Evolutionary conservation across 2,329 filamentous ascomycete genomes (phyloP).

Genomic region (Hortaea werneckii): DNA sequence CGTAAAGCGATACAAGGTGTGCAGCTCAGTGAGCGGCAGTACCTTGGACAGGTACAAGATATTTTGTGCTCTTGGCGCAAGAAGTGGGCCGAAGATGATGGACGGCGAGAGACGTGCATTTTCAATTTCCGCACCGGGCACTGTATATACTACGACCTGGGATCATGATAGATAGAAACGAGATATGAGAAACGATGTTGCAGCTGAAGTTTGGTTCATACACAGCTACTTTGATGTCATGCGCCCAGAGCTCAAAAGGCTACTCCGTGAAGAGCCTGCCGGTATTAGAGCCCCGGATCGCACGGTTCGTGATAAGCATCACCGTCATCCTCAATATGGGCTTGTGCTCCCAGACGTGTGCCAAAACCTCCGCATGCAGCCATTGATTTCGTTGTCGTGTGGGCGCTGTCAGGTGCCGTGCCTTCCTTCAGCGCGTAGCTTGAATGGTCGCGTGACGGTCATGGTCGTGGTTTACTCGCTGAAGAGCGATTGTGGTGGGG

Average conservation of each 20-base stretch:
- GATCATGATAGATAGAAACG: constrained; percentile 12
- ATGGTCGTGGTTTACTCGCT: constrained; percentile 10
- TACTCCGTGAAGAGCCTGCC: constrained; percentile 9
- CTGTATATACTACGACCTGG: constrained; percentile 78
- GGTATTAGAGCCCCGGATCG: constrained; percentile 17
- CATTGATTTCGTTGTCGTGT: constrained; percentile 7
- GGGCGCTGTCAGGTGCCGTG: constrained; percentile 24
- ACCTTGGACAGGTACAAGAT: constrained; percentile 72
- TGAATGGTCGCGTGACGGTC: constrained; percentile 22
- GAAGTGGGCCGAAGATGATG: constrained; percentile 40
- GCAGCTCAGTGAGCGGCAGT: constrained; percentile 67
- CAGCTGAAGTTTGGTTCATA: not conserved
- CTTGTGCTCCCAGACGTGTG: constrained; percentile 2
- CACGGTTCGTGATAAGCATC: constrained; percentile 5
- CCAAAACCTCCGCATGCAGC: constrained; percentile 9
- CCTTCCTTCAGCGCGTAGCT: constrained; percentile 24
- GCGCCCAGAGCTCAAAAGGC: constrained; percentile 17
- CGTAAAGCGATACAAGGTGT: constrained; percentile 68
- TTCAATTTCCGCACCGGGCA: constrained; percentile 83
- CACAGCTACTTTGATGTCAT: constrained; percentile 3
- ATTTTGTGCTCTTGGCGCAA: constrained; percentile 55
- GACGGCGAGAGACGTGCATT: constrained; percentile 66
- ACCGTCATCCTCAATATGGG: constrained; percentile 5
- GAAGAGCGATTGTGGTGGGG: constrained; percentile 16
- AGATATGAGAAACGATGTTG: not conserved